Evolutionary conservation across 176 grass and related monocot species (phyloP).

Genomic region (Triticum dicoccoides): DNA sequence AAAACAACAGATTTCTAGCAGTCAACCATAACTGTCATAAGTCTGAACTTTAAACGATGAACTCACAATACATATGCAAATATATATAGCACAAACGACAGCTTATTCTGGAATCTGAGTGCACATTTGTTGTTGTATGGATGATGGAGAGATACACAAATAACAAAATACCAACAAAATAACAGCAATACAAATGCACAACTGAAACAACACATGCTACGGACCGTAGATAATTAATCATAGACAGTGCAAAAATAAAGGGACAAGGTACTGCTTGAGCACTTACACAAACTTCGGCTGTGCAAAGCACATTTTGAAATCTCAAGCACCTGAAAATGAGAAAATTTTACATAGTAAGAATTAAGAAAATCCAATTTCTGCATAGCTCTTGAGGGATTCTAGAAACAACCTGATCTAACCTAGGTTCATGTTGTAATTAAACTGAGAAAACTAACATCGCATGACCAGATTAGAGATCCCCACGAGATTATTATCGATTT

Average conservation of each 20-base stretch:
- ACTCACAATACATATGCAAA: constrained; percentile 9
- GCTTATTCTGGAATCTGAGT: background rate
- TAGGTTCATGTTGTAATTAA: background rate
- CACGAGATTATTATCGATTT: background rate
- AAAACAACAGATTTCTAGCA: constrained; percentile 22
- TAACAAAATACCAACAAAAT: background rate
- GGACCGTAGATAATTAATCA: background rate
- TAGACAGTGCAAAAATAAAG: background rate
- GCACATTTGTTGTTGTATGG: background rate
- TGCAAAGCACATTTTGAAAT: constrained; percentile 71
- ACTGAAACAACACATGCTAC: background rate
- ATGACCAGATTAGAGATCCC: background rate
- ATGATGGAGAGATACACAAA: background rate
- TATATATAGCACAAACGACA: background rate
- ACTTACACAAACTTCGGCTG: constrained; percentile 62
- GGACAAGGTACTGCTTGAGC: constrained; percentile 1
- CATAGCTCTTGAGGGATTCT: background rate
- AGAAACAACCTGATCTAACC: background rate
- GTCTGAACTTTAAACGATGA: background rate
- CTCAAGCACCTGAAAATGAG: constrained; percentile 42
- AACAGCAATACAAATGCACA: constrained; percentile 1
- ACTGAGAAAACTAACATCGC: background rate
- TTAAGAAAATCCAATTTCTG: background rate
- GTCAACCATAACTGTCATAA: constrained; percentile 23
- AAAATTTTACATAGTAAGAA: background rate